Base-by-base conservation (phyloP, 2,329 filamentous ascomycete species). In the Alternaria rosae region DNA sequence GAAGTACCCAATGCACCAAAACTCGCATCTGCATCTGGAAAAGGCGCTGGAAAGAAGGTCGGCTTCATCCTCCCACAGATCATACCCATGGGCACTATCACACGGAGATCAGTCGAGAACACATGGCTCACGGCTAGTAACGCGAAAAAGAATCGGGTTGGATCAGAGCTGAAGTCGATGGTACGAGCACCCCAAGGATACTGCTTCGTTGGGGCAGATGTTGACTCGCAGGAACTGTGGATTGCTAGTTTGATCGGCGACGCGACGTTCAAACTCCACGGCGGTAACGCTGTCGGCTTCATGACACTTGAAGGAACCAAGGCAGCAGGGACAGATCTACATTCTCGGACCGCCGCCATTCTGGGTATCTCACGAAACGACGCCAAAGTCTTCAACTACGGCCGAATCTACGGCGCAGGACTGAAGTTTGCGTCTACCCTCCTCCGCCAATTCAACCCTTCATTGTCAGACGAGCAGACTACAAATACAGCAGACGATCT, bases 241-340 rank as follows among this genome's bases (percentile, higher is more conserved):
- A 99, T 99, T 72, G 96, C 95, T 4, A 97, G 93, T 78, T 85
- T 99, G 2, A 88, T 99, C 2, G 95, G 95, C 23, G 95, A 99
- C 77, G 92, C 95, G 4, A 93, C 94, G 23, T 99, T 99, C 82
- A 91, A 93, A 74, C 84, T 99, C 1, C 95, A 99, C 70, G 96
- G 95, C 43, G 96, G 95, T 55, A 98, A 97, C 76, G 95, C 96
- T 2, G 92, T 99, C 61, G 95, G 96, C 0, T 99, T 99, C 83
- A 99, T 99, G 96, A 99, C 95, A 0, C 84, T 99, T 1, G 96
- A 99, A 81, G 94, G 95, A 13, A 95, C 93, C 52, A 98, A 99
- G 80, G 90, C 93, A 6, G 93, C 92, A 3, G 94, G 94, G 5
- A 99, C 94, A 0, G 94, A 99, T 78, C 82, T 98, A 58, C 94